Evolutionary conservation across 1,284 basidiomycete genomes (phyloP).

Genomic region (Grifola frondosa): DNA sequence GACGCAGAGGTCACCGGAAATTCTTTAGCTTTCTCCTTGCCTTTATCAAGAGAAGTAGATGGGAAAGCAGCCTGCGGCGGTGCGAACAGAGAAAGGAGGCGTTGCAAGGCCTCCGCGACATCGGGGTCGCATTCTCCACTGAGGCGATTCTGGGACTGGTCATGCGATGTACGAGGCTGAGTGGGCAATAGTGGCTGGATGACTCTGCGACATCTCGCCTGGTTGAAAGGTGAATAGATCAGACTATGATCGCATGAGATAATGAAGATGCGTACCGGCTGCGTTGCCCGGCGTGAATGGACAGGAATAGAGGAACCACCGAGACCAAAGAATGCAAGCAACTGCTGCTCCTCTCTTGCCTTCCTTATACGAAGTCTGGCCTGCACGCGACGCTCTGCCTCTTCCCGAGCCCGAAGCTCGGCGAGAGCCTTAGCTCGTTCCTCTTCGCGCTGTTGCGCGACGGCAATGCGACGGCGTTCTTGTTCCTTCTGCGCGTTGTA

Average conservation of each 20-base stretch:
- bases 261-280: constrained; percentile 5
- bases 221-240: no score
- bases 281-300: neutral
- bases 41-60: constrained; percentile 10
- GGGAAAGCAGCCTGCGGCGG: neutral
- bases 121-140: constrained; percentile 4
- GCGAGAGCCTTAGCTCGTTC: constrained; percentile 13
- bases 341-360: constrained; percentile 5
- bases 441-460: constrained; percentile 16
- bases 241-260: neutral
- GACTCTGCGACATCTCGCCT: no score
- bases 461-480: constrained; percentile 10
- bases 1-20: neutral
- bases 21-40: constrained; percentile 16
- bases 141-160: neutral
- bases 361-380: constrained; percentile 1
- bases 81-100: constrained; percentile 6
- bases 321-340: constrained; percentile 9
- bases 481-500: constrained; percentile 13
- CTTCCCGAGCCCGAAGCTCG: constrained; percentile 9
- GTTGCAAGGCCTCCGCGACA: constrained; percentile 7
- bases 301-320: neutral
- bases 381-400: constrained; percentile 7
- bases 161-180: neutral
- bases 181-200: neutral